These are phyloP conservation scores for Acanthamoeba quina DNA, from an alignment of 208 protist species.

Conservation along the genomic window DNA sequence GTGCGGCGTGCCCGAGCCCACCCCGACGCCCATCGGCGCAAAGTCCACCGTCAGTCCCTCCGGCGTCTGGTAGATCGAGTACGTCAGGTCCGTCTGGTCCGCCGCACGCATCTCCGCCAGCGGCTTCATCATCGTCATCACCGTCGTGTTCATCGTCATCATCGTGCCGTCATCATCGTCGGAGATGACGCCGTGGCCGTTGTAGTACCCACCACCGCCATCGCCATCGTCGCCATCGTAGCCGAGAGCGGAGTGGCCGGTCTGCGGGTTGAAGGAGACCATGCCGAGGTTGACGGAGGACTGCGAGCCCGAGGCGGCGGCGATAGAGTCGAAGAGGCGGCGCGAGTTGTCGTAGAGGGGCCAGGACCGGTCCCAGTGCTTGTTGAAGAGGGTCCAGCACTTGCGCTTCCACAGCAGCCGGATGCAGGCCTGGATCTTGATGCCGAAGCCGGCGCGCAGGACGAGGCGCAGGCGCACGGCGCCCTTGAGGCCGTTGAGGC, in stretches of 20 bases:
- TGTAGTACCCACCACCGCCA: neutral
- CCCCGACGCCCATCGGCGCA: neutral
- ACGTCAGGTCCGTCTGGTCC: neutral
- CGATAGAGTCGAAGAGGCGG: neutral
- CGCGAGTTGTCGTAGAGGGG: neutral
- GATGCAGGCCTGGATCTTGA: conserved; percentile 57
- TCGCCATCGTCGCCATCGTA: neutral
- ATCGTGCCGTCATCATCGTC: too few species aligned
- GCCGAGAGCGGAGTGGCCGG: neutral
- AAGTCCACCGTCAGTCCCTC: conserved; percentile 22
- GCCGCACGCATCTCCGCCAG: neutral
- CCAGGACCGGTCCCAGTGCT: neutral
- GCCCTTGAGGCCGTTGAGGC: neutral
- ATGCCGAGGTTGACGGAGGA: neutral
- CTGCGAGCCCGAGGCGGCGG: neutral
- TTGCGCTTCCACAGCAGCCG: neutral
- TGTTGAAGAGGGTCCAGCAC: neutral
- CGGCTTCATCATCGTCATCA: neutral
- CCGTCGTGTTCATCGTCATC: neutral
- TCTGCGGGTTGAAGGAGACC: conserved; percentile 2
- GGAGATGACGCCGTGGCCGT: neutral
- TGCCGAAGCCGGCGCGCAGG: neutral
- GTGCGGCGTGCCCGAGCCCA: neutral
- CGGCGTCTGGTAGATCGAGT: neutral
- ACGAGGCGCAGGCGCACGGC: neutral